phyloP scores from a whole-genome alignment of 257 asterid genomes.

The Thymus mandschuricus region DNA sequence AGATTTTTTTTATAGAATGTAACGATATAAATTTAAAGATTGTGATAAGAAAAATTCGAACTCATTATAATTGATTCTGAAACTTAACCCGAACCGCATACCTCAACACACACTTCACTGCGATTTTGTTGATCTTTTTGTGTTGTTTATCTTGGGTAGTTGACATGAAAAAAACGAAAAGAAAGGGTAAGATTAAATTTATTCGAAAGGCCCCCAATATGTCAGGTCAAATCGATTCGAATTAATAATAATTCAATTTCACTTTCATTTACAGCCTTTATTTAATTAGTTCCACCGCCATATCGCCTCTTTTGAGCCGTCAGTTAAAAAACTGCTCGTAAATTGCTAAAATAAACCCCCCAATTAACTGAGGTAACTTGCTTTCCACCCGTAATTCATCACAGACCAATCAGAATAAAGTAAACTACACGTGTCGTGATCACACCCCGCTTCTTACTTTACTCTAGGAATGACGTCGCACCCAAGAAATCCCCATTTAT shows the following conservation, averaged over 20 bases:
- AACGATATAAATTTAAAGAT: too few species aligned
- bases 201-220: conserved; percentile 25
- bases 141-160: too few species aligned
- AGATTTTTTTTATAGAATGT: too few species aligned
- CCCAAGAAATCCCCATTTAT: conserved; percentile 22
- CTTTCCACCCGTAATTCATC: conserved; percentile 7
- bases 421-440: conserved; percentile 39
- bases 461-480: background rate
- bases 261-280: conserved; percentile 25
- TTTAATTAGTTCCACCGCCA: conserved; percentile 48
- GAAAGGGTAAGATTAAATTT: background rate
- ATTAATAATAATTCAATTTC: conserved; percentile 27
- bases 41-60: too few species aligned
- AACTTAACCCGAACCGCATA: too few species aligned
- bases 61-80: too few species aligned
- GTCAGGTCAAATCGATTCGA: conserved; percentile 23
- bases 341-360: conserved; percentile 22
- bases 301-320: conserved; percentile 25
- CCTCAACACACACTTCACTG: too few species aligned
- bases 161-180: background rate
- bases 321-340: conserved; percentile 33
- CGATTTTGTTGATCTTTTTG: too few species aligned
- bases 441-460: conserved; percentile 15
- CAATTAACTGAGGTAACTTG: background rate
- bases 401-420: conserved; percentile 34